Evolutionary conservation across 129 eudicot species (phyloP).

Genomic region (Heracleum sosnowskyi): DNA sequence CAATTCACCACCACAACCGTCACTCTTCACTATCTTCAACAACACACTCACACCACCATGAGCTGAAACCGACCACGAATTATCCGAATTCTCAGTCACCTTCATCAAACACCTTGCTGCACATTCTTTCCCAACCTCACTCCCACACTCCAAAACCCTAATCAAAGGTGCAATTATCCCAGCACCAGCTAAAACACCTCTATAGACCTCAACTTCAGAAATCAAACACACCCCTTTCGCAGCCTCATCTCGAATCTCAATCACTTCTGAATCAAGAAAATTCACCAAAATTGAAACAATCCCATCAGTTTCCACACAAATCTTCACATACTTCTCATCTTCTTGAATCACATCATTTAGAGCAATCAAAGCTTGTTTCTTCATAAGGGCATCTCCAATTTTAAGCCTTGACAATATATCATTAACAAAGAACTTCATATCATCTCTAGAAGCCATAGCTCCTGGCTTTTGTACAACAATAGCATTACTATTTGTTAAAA

Average conservation of each 20-base stretch:
- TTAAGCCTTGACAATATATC: conserved; percentile 71
- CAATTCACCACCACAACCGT: conserved; percentile 32
- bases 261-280: conserved; percentile 50
- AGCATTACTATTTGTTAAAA: conserved; percentile 38
- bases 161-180: conserved; percentile 65
- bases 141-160: conserved; percentile 60
- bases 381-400: conserved; percentile 60
- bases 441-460: conserved; percentile 49
- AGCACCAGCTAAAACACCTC: conserved; percentile 29
- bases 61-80: conserved; percentile 83
- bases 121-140: conserved; percentile 46
- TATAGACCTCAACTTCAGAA: conserved; percentile 42
- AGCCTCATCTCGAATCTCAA: conserved; percentile 58
- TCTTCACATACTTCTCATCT: conserved; percentile 58
- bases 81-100: conserved; percentile 63
- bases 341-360: conserved; percentile 50
- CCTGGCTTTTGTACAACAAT: conserved; percentile 69
- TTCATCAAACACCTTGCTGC: conserved; percentile 63
- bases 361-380: conserved; percentile 52
- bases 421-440: conserved; percentile 56
- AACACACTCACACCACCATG: conserved; percentile 71
- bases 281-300: conserved; percentile 36
- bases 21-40: conserved; percentile 43
- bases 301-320: conserved; percentile 48
- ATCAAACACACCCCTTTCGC: conserved; percentile 41